phyloP scores from a whole-genome alignment of 768 basidiomycete genomes.

The Leccinum subtestaceum region DNA sequence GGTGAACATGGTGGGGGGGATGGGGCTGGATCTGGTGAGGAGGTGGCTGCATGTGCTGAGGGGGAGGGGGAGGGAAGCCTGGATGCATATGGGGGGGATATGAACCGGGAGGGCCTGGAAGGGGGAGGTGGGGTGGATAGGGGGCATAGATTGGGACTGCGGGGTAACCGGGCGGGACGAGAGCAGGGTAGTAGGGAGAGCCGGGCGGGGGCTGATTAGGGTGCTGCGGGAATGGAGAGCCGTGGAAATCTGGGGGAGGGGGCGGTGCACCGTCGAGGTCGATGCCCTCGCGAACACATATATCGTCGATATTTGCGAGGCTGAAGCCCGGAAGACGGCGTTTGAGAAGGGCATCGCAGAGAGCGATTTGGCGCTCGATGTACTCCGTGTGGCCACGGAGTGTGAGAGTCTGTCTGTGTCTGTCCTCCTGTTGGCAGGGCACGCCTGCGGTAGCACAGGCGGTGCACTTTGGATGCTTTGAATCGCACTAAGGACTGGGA shows the following conservation, averaged over 20 bases:
- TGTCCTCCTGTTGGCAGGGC: slow-evolving; percentile 82
- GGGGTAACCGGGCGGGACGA: slow-evolving; percentile 46
- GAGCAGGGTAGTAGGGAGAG: slow-evolving; percentile 32
- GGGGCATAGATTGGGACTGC: slow-evolving; percentile 41
- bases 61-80: slow-evolving; percentile 52
- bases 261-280: slow-evolving; percentile 37
- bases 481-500: slow-evolving; percentile 68
- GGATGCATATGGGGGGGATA: slow-evolving; percentile 63
- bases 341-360: slow-evolving; percentile 78
- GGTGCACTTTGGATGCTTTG: slow-evolving; percentile 83
- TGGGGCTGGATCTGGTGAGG: slow-evolving; percentile 37
- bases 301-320: slow-evolving; percentile 62
- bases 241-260: slow-evolving; percentile 31
- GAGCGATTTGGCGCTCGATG: slow-evolving; percentile 74
- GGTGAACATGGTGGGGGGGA: slow-evolving; percentile 22
- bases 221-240: slow-evolving; percentile 35
- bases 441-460: slow-evolving; percentile 81
- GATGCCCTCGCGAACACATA: slow-evolving; percentile 64
- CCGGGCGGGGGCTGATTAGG: slow-evolving; percentile 25
- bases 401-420: slow-evolving; percentile 83
- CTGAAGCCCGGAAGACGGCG: slow-evolving; percentile 66
- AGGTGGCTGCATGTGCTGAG: slow-evolving; percentile 35
- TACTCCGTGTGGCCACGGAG: slow-evolving; percentile 81
- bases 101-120: slow-evolving; percentile 37
- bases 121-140: slow-evolving; percentile 42